Percentiles rank a stretch among this genome's conserved stretches.
phyloP scores from a whole-genome alignment of 163 green algal species.

The Chlamydomonas reinhardtii region DNA sequence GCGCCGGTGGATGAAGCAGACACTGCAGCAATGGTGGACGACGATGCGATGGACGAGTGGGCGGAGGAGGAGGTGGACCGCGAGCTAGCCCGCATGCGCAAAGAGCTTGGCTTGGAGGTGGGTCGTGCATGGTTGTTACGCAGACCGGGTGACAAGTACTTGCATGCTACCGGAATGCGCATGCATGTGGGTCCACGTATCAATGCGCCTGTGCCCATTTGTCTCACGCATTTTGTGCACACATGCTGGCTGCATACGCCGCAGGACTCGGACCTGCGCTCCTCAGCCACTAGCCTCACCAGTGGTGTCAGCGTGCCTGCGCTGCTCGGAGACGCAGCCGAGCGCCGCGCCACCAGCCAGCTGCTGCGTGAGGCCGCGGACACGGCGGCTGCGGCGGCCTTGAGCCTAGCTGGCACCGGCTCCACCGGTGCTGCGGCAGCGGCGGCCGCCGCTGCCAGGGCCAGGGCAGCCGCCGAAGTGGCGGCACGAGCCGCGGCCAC shows the following conservation, averaged over 20 bases:
- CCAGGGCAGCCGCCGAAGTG: neutral
- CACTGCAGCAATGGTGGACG: neutral
- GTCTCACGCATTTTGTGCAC: too few species aligned
- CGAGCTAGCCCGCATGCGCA: slow-evolving; percentile 24
- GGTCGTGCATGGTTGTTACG: neutral
- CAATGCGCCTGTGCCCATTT: too few species aligned
- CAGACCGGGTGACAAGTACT: too few species aligned
- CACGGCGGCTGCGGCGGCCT: neutral
- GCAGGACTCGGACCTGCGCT: slow-evolving; percentile 44
- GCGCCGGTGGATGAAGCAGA: neutral
- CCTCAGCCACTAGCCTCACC: slow-evolving; percentile 28
- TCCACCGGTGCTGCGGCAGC: too few species aligned
- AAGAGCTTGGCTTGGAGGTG: slow-evolving; percentile 38
- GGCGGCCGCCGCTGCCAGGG: neutral
- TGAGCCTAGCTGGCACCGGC: neutral
- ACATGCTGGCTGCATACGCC: too few species aligned
- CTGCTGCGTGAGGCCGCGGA: slow-evolving; percentile 7
- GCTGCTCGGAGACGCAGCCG: neutral
- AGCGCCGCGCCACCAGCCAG: neutral
- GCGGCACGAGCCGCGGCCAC: neutral
- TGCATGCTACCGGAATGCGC: too few species aligned
- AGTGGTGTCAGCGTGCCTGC: slow-evolving; percentile 22
- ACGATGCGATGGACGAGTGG: slow-evolving; percentile 33
- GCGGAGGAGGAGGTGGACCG: slow-evolving; percentile 41
- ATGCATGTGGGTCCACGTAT: too few species aligned